Conservation (phyloP, 2,329 filamentous ascomycete genomes). For the Alternaria gansuensis region DNA sequence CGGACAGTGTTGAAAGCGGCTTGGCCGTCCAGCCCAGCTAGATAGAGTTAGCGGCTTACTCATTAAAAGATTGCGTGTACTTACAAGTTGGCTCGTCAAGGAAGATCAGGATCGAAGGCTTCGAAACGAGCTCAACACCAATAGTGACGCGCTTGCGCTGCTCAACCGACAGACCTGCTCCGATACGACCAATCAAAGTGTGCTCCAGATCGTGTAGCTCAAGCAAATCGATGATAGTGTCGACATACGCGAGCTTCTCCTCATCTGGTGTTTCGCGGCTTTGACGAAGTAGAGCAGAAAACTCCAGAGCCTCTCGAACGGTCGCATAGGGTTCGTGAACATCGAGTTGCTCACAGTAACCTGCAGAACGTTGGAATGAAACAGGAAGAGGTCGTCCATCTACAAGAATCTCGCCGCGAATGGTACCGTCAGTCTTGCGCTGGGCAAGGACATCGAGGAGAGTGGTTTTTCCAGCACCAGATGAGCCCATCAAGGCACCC, state of each 20-base stretch:
- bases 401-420: conserved; percentile 43
- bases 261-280: conserved; percentile 28
- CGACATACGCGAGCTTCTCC: conserved; percentile 41
- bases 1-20: conserved; percentile 75
- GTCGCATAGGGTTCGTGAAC: conserved; percentile 42
- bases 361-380: conserved; percentile 45
- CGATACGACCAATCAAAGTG: conserved; percentile 36
- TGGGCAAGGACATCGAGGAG: conserved; percentile 46
- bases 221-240: conserved; percentile 41
- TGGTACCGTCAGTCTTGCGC: conserved; percentile 40
- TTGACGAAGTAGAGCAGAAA: conserved; percentile 45
- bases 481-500: conserved; percentile 52
- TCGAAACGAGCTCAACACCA: conserved; percentile 65
- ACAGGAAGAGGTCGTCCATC: conserved; percentile 39
- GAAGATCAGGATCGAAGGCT: conserved; percentile 73
- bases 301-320: conserved; percentile 44
- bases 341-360: conserved; percentile 48
- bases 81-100: conserved; percentile 76
- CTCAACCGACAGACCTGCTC: conserved; percentile 55
- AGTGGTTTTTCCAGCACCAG: conserved; percentile 50
- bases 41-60: neutral
- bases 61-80: neutral
- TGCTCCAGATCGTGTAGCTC: conserved; percentile 40
- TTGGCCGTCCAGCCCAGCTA: conserved; percentile 71
- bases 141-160: conserved; percentile 70